Evolutionary conservation across 208 protist genomes (phyloP), one percentile per base, ranked within the genome.

Genomic region (Leptomonas pyrrhocoris): DNA sequence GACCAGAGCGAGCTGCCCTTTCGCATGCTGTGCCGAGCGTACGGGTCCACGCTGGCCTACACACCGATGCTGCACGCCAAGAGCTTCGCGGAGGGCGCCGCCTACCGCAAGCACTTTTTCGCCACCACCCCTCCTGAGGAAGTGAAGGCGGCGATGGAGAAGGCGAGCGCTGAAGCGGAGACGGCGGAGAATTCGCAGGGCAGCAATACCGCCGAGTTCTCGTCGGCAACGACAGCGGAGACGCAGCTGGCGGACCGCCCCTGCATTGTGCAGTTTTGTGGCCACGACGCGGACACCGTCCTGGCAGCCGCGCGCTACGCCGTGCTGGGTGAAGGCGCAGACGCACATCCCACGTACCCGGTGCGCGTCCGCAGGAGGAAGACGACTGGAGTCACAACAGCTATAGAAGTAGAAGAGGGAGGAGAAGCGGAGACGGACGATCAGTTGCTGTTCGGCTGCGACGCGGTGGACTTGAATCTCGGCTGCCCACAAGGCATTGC

Each of bases 401-500:
- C 48, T 19, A 1, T 9, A 25, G 25, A 43, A 18, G 45, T 4
- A 9, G 36, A 9, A 21, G 19, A 6, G 15, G 30, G 50, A 27
- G 40, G 43, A 9, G 36, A 9, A 21, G 19, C 1, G 15, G 30
- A 53, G 23, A 30, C 42, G 18, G 16, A n/a, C 3, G 38, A 21
- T 19, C 74, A 68, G 51, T 30, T 61, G n/a, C 31, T 77, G 28
- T 86, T 83, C 53, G 61, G 85, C 50, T 96, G 91, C 64, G 91
- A 94, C 69, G 94, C 92, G 2, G 81, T 98, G 25, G 93, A 98
- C 54, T 48, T 97, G 34, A 97, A 97, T 56, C 75, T 98, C 16
- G 94, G 93, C 57, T 98, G 96, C 65, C 94, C 94, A n/a, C 94
- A 98, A 68, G 85, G 90, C 30, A 97, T 98, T 50, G 94, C 96